Conservation (phyloP, 305 asterid species). For the Plantago coronopus region DNA sequence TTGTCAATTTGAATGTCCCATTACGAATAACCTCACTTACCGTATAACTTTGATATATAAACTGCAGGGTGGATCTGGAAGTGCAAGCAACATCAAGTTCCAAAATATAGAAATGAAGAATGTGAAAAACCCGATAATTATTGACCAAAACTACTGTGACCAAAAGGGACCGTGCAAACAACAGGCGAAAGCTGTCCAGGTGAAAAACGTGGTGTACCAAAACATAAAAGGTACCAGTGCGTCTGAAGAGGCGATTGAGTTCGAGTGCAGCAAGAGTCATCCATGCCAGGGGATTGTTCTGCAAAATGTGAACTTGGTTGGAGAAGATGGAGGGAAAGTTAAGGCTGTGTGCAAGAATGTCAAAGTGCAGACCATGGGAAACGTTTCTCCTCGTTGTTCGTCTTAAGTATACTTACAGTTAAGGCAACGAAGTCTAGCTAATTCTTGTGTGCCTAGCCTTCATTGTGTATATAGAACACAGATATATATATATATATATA, state of each 20-base stretch:
- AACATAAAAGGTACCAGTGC: conserved; percentile 69
- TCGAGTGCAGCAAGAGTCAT: conserved; percentile 50
- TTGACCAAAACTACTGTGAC: conserved; percentile 74
- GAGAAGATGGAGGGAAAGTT: conserved; percentile 22
- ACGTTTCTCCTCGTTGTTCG: conserved; percentile 56
- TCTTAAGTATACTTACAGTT: conserved; percentile 1
- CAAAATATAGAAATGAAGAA: conserved; percentile 53
- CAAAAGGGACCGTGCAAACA: conserved; percentile 43
- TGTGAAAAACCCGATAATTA: conserved; percentile 65
- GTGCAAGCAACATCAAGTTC: conserved; percentile 66
- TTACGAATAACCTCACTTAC: too few relatives aligned
- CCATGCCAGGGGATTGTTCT: conserved; percentile 62
- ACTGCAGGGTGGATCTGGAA: conserved; percentile 84
- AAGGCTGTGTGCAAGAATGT: conserved; percentile 53
- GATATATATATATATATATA: neutral
- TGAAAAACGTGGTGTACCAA: conserved; percentile 45
- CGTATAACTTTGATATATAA: neutral
- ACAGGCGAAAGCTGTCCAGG: conserved; percentile 66
- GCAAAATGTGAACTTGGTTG: conserved; percentile 45
- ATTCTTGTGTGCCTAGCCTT: neutral
- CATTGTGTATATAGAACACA: neutral
- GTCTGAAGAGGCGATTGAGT: conserved; percentile 36
- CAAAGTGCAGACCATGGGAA: conserved; percentile 27
- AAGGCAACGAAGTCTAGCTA: too few relatives aligned
- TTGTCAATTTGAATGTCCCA: too few relatives aligned